Percentiles rank a stretch among this genome's conserved stretches.
Conservation (phyloP, 768 basidiomycete species). For the Pholiota microspora region DNA sequence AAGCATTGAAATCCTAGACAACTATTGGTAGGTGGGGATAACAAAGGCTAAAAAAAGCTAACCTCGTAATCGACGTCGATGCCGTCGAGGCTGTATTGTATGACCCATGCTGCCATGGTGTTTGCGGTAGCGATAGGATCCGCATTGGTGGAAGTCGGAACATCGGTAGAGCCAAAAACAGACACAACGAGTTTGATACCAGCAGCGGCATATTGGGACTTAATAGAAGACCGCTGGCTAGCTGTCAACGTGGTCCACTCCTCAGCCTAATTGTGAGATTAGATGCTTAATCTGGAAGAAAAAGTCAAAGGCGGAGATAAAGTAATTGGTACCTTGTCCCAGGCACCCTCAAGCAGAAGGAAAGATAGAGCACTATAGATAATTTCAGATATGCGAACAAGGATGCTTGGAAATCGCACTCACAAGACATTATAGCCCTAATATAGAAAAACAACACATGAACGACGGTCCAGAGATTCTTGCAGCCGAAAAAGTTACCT, state of each 20-base stretch:
- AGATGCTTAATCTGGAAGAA: not conserved
- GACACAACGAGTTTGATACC: constrained; percentile 62
- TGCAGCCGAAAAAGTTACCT: constrained; percentile 24
- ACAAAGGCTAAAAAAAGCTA: not conserved
- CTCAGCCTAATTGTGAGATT: constrained; percentile 29
- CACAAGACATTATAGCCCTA: constrained; percentile 64
- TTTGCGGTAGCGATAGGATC: constrained; percentile 63
- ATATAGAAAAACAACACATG: not conserved
- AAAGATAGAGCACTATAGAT: constrained; percentile 45
- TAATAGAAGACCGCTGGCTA: constrained; percentile 43
- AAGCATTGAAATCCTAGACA: constrained; percentile 57
- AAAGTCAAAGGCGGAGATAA: not conserved
- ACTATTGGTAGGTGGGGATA: not conserved
- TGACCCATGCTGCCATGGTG: constrained; percentile 65
- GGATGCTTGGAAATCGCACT: constrained; percentile 15
- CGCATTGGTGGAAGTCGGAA: constrained; percentile 55
- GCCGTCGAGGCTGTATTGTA: constrained; percentile 59
- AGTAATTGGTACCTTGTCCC: constrained; percentile 44
- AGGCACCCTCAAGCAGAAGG: constrained; percentile 52
- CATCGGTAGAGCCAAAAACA: constrained; percentile 56
- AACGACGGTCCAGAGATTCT: not conserved
- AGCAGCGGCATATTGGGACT: constrained; percentile 53
- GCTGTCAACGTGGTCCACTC: constrained; percentile 51
- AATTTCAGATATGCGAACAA: not conserved
- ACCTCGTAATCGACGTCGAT: constrained; percentile 76